Percentiles rank a stretch among this genome's conserved stretches.
These are phyloP conservation scores for Boletus reticuloceps DNA, from an alignment of 768 basidiomycete species.

Conservation along the genomic window DNA sequence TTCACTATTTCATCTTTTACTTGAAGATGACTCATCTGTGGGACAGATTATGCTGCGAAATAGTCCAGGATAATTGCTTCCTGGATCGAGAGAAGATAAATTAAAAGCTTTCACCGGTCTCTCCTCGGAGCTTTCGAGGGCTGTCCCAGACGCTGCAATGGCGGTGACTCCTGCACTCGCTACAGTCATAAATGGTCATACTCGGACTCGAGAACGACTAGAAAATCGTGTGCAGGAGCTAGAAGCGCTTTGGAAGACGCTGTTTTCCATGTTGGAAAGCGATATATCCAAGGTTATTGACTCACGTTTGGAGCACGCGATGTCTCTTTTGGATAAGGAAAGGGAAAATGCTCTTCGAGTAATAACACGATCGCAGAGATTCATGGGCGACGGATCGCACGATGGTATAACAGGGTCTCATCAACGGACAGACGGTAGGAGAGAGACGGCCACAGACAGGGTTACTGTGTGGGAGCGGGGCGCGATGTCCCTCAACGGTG, in stretches of 20 bases:
- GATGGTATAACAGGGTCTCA: constrained; percentile 8
- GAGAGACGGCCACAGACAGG: constrained; percentile 12
- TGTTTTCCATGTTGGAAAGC: constrained; percentile 40
- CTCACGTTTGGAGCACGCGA: constrained; percentile 29
- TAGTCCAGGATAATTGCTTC: constrained; percentile 41
- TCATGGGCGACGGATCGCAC: background rate
- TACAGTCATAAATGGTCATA: constrained; percentile 41
- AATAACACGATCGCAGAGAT: constrained; percentile 20
- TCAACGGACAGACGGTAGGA: constrained; percentile 13
- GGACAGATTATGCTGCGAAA: constrained; percentile 44
- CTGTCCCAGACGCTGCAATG: constrained; percentile 41
- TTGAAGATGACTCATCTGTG: constrained; percentile 9
- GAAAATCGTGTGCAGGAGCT: constrained; percentile 40
- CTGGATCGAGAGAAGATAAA: constrained; percentile 47
- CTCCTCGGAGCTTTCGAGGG: constrained; percentile 45
- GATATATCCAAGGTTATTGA: constrained; percentile 42
- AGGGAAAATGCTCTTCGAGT: constrained; percentile 22
- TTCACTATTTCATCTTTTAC: constrained; percentile 2
- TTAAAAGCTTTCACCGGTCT: constrained; percentile 48
- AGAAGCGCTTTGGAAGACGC: constrained; percentile 45
- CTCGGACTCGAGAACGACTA: constrained; percentile 40
- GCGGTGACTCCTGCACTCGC: constrained; percentile 46
- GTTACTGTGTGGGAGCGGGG: constrained; percentile 12
- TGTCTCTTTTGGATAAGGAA: constrained; percentile 34
- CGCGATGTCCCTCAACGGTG: constrained; percentile 5